A percentile compares a stretch with the other conserved stretches of the same genome.
phyloP scores from a whole-genome alignment of 305 asterid genomes.

The Fraxinus dipetala region DNA sequence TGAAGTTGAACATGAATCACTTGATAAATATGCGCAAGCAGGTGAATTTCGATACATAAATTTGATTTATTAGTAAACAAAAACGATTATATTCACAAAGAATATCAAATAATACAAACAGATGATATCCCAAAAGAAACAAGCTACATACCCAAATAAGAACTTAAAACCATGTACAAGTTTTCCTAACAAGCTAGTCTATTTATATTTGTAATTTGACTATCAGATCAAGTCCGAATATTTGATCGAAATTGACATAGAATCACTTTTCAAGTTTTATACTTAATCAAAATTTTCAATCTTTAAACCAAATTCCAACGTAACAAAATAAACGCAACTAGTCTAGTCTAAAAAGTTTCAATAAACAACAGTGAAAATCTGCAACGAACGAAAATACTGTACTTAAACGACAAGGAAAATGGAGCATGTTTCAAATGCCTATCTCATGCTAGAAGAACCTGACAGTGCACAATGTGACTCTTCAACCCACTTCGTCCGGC shows the following conservation, averaged over 20 bases:
- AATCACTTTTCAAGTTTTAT: too few species aligned
- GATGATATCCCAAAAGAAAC: slow-evolving; percentile 10
- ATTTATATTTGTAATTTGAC: too few species aligned
- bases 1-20: not conserved
- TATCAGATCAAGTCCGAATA: too few species aligned
- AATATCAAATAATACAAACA: slow-evolving; percentile 14
- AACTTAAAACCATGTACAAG: slow-evolving; percentile 17
- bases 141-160: slow-evolving; percentile 5
- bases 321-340: not conserved
- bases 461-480: slow-evolving; percentile 96
- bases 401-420: not conserved
- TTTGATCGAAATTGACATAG: too few species aligned
- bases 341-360: not conserved
- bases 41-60: not conserved
- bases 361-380: not conserved
- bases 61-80: not conserved
- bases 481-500: slow-evolving; percentile 90
- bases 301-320: too few species aligned
- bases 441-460: slow-evolving; percentile 85
- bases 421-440: not conserved
- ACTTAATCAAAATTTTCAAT: too few species aligned
- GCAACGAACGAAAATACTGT: not conserved
- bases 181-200: not conserved
- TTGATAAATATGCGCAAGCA: not conserved
- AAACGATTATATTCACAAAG: slow-evolving; percentile 7